phyloP scores from a whole-genome alignment of 805 yeast species.

The Candida tallmaniae region DNA sequence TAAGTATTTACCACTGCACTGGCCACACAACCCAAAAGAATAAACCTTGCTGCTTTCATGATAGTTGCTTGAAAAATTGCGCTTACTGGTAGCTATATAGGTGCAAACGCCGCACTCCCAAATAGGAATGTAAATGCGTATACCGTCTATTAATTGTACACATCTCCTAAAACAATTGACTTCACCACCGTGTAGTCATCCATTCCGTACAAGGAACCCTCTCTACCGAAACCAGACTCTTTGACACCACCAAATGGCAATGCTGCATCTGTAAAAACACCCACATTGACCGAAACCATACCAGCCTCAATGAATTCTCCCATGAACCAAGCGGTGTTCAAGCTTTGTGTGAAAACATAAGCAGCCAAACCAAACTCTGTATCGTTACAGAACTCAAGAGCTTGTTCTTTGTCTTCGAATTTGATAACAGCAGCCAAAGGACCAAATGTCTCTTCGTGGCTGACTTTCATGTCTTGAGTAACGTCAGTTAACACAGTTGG shows the following conservation, averaged over 20 bases:
- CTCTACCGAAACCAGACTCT: constrained; percentile 77
- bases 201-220: constrained; percentile 71
- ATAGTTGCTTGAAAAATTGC: too few relatives aligned
- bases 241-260: constrained; percentile 76
- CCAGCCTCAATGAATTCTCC: constrained; percentile 59
- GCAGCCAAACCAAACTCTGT: constrained; percentile 56
- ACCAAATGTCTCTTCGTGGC: constrained; percentile 60
- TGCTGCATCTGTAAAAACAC: constrained; percentile 54
- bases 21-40: too few relatives aligned
- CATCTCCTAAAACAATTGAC: constrained; percentile 47
- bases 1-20: too few relatives aligned
- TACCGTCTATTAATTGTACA: constrained; percentile 17
- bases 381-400: constrained; percentile 49
- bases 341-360: constrained; percentile 51
- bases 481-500: constrained; percentile 54
- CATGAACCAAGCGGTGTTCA: constrained; percentile 47
- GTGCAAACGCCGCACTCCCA: neutral
- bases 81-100: too few relatives aligned
- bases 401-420: constrained; percentile 53
- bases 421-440: constrained; percentile 57
- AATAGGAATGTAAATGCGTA: neutral
- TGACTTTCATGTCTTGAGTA: constrained; percentile 45
- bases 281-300: constrained; percentile 61
- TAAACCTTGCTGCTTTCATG: too few relatives aligned
- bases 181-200: constrained; percentile 66